Percentiles rank a stretch among this genome's conserved stretches.
Evolutionary conservation across 768 basidiomycete species (phyloP).

Genomic region (Albatrellus ellisii): DNA sequence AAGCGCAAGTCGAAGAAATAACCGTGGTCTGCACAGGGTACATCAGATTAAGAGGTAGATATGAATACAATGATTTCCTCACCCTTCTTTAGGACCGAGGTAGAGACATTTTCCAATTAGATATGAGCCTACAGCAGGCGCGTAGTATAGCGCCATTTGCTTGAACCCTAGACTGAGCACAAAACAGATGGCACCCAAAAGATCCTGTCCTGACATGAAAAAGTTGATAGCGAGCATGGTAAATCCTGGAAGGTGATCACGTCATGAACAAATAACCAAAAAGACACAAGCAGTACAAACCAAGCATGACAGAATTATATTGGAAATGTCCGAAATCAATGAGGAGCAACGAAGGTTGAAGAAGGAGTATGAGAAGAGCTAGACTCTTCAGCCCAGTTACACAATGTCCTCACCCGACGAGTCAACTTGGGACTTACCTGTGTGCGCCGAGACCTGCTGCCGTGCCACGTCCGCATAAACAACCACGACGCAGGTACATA

Average conservation of each 20-base stretch:
- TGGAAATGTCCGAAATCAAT: constrained; percentile 94
- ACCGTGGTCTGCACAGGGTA: constrained; percentile 22
- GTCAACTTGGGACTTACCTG: constrained; percentile 37
- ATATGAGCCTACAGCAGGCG: constrained; percentile 85
- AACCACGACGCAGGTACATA: constrained; percentile 64
- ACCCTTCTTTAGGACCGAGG: constrained; percentile 65
- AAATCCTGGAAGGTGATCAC: constrained; percentile 32
- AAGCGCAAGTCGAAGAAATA: constrained; percentile 55
- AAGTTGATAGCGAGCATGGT: constrained; percentile 56
- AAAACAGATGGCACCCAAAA: constrained; percentile 67
- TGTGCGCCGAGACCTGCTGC: constrained; percentile 56
- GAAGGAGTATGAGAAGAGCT: constrained; percentile 55
- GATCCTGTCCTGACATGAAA: constrained; percentile 57
- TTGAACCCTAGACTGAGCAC: constrained; percentile 85
- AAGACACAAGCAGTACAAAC: constrained; percentile 22
- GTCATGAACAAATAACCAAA: not conserved
- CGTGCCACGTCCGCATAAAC: constrained; percentile 57
- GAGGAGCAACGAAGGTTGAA: constrained; percentile 75
- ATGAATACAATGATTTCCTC: constrained; percentile 16
- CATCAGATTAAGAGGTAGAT: too few species aligned
- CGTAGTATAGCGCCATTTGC: constrained; percentile 94
- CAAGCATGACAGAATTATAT: constrained; percentile 92
- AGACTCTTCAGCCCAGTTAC: constrained; percentile 30
- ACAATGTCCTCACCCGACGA: not conserved
- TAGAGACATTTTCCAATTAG: constrained; percentile 82